Evolutionary conservation across 164 flowering plant genomes (phyloP), one percentile per base, ranked within the genome.

Genomic region (Annona cherimola): DNA sequence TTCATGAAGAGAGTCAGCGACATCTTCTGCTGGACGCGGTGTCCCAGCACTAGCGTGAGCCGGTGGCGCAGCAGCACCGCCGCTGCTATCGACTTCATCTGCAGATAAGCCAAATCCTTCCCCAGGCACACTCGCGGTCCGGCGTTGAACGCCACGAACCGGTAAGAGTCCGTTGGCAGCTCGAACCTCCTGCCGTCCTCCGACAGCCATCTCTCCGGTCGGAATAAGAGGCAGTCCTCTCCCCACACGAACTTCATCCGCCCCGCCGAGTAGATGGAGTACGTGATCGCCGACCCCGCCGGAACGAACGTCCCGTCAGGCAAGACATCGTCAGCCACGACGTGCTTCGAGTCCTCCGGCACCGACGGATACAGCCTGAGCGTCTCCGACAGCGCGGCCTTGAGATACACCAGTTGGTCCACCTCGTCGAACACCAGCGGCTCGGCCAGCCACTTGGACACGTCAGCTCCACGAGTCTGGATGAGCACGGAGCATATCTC

Each of bases 91-190:
- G 97, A 90, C 79, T 94, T 94, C 99, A 89, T 94, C 39, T 94
- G 97, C 62, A 92, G 74, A 66, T 89, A 94, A 1, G 98, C 98
- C 80, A 94, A 79, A 69, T 90, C 93, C 80, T 86, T 92, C 73
- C 97, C 99, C 35, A 94, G 65, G 68, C 99, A 94, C 0, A 88
- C 85, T 73, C 99, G 85, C 0, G 97, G 99, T 0, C 99, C 99
- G 0, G 90, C 97, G 68, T 94, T 94, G 79, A 94, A 94, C 6
- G 99, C 81, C 4, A 92, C 93, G 65, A 89, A 92, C 68, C 66
- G 75, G 76, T 68, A 89, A 4, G 80, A 73, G 63, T 89, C 90
- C n/a, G n/a, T n/a, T 1, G 80, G 76, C 4, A 64, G 7, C 67
- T 79, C 84, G 46, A 76, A 79, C 35, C 68, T 78, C 43, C 66